phyloP scores from a whole-genome alignment of 1,284 basidiomycete species.

The Stereum hirsutum region DNA sequence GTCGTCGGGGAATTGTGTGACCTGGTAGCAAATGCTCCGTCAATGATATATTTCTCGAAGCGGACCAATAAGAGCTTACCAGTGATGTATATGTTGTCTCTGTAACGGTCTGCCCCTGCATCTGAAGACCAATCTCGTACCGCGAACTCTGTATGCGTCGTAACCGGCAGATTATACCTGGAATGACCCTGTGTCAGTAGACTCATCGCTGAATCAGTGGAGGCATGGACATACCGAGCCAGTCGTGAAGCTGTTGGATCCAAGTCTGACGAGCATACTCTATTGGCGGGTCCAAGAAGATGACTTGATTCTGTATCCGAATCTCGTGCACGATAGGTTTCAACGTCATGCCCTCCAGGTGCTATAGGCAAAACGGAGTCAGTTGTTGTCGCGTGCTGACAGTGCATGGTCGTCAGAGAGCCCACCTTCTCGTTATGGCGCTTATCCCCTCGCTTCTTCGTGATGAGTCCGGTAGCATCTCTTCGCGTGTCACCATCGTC shows the following conservation, averaged over 20 bases:
- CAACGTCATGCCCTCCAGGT: conserved; percentile 62
- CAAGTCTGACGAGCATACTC: conserved; percentile 89
- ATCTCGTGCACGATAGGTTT: conserved; percentile 91
- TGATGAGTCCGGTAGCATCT: conserved; percentile 32
- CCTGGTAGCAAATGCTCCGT: conserved; percentile 30
- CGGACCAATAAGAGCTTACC: conserved; percentile 33
- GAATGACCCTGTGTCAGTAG: conserved; percentile 2
- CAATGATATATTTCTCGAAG: too few relatives aligned
- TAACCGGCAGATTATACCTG: conserved; percentile 83
- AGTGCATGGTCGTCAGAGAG: conserved; percentile 1
- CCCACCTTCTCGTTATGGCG: conserved; percentile 62
- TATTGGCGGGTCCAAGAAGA: conserved; percentile 96
- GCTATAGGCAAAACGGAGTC: conserved; percentile 25
- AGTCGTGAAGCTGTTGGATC: conserved; percentile 88
- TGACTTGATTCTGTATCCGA: conserved; percentile 96
- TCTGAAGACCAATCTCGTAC: conserved; percentile 92
- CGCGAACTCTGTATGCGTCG: conserved; percentile 87
- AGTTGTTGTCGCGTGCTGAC: neutral
- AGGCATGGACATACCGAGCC: conserved; percentile 48
- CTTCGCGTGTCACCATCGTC: conserved; percentile 58
- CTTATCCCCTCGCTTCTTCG: conserved; percentile 58
- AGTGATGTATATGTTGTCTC: conserved; percentile 81
- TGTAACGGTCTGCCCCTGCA: conserved; percentile 51
- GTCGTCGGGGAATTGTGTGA: conserved; percentile 68
- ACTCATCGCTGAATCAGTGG: neutral